phyloP scores from a whole-genome alignment of 2,329 filamentous ascomycete species.

The Xylariaceae sp. region DNA sequence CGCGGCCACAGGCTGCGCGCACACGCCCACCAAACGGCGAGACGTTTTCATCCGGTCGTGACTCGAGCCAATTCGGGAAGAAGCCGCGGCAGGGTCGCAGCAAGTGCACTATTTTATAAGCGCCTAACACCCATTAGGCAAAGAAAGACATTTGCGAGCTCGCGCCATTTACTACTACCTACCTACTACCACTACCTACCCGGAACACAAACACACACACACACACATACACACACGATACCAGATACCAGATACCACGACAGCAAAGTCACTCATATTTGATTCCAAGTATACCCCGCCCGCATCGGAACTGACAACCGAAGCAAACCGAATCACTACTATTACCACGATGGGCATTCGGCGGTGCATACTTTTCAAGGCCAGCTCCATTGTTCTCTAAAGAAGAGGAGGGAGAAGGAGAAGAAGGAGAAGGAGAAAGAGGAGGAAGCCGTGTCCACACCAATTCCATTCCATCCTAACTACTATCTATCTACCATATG shows the following conservation, averaged over 20 bases:
- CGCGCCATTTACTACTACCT: conserved; percentile 20
- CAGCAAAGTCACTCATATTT: conserved; percentile 20
- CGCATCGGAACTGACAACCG: conserved; percentile 16
- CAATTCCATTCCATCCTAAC: conserved; percentile 25
- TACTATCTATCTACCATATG: conserved; percentile 10
- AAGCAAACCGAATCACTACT: neutral
- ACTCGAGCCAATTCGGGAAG: conserved; percentile 27
- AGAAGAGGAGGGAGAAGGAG: too few relatives aligned
- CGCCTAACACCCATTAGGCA: conserved; percentile 11
- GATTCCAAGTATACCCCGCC: conserved; percentile 16
- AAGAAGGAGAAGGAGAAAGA: conserved; percentile 3
- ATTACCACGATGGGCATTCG: conserved; percentile 7
- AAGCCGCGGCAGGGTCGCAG: conserved; percentile 30
- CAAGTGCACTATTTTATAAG: conserved; percentile 42
- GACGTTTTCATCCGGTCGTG: conserved; percentile 18
- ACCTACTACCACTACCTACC: too few relatives aligned
- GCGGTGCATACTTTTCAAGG: conserved; percentile 8
- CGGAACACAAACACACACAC: too few relatives aligned
- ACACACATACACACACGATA: too few relatives aligned
- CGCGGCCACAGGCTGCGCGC: conserved; percentile 32
- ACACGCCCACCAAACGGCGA: conserved; percentile 26
- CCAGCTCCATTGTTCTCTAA: conserved; percentile 10
- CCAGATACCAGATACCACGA: conserved; percentile 16
- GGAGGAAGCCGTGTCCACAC: conserved; percentile 23
- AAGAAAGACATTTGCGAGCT: conserved; percentile 17